These are phyloP conservation scores for Acacia acuminata DNA, from an alignment of 306 rosid species.

Conservation along the genomic window DNA sequence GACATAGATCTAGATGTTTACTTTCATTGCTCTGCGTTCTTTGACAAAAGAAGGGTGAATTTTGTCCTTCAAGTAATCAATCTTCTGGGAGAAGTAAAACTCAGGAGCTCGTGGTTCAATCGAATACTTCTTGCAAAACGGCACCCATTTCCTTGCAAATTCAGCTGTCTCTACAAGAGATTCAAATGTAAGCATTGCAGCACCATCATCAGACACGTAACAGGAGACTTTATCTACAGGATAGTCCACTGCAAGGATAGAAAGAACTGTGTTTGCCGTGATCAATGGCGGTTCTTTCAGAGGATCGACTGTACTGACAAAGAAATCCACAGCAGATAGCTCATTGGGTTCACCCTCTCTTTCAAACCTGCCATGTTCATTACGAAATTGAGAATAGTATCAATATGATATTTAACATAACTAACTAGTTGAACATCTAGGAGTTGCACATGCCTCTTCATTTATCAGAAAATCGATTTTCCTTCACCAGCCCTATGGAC, in stretches of 20 bases:
- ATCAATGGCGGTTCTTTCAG: conserved; percentile 95
- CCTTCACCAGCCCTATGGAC: background rate
- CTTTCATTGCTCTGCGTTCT: conserved; percentile 99
- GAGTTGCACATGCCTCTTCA: background rate
- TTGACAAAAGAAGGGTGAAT: conserved; percentile 97
- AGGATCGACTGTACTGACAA: conserved; percentile 98
- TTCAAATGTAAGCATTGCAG: conserved; percentile 93
- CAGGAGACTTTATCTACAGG: conserved; percentile 96
- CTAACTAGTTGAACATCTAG: background rate
- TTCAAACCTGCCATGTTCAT: conserved; percentile 68
- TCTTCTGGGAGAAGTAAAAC: conserved; percentile 95
- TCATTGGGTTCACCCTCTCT: conserved; percentile 83
- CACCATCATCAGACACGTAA: conserved; percentile 98
- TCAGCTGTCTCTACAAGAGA: conserved; percentile 94
- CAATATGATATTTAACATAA: conserved; percentile 1
- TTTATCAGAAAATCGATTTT: background rate
- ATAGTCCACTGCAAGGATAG: conserved; percentile 95
- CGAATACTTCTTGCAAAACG: conserved; percentile 86
- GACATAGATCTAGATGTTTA: conserved; percentile 40
- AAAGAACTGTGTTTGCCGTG: conserved; percentile 95
- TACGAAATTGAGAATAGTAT: conserved; percentile 17
- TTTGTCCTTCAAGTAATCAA: conserved; percentile 92
- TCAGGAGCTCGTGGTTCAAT: conserved; percentile 99
- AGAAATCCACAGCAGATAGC: conserved; percentile 96
- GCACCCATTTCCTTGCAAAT: conserved; percentile 94